A percentile compares a stretch with the other conserved stretches of the same genome.
phyloP scores from a whole-genome alignment of 2,329 filamentous ascomycete genomes.

The Fusarium sp. region DNA sequence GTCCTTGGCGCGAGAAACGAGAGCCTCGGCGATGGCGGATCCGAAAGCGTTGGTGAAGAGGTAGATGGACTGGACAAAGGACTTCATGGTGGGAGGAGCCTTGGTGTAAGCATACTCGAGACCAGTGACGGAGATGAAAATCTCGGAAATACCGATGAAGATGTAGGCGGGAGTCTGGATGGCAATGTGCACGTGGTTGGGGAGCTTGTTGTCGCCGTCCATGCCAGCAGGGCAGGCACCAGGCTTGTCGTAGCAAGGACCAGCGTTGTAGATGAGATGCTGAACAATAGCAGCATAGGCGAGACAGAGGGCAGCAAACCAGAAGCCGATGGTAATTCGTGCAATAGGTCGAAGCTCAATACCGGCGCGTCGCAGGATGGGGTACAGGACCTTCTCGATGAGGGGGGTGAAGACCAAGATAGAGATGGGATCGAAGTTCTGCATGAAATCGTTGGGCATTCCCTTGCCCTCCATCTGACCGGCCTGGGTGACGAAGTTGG shows the following conservation, averaged over 20 bases:
- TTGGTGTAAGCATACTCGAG: slow-evolving; percentile 82
- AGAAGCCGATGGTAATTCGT: slow-evolving; percentile 75
- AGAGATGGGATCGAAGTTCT: slow-evolving; percentile 76
- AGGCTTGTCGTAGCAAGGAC: slow-evolving; percentile 64
- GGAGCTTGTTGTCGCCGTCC: slow-evolving; percentile 51
- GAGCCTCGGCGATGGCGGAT: slow-evolving; percentile 70
- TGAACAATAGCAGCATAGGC: slow-evolving; percentile 71
- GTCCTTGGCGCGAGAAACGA: slow-evolving; percentile 71
- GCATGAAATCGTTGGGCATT: slow-evolving; percentile 77
- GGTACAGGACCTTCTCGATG: slow-evolving; percentile 72
- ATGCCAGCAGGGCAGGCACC: slow-evolving; percentile 54
- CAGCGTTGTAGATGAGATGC: slow-evolving; percentile 68
- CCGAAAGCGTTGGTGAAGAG: slow-evolving; percentile 71
- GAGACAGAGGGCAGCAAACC: slow-evolving; percentile 66
- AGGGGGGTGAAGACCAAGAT: slow-evolving; percentile 76
- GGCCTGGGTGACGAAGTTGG: slow-evolving; percentile 75
- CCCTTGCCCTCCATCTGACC: slow-evolving; percentile 70
- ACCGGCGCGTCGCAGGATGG: slow-evolving; percentile 66
- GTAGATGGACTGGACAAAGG: slow-evolving; percentile 70
- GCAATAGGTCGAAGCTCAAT: slow-evolving; percentile 75
- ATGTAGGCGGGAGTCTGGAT: slow-evolving; percentile 68
- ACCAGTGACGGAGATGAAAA: slow-evolving; percentile 75
- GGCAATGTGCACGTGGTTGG: slow-evolving; percentile 66
- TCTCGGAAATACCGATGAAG: slow-evolving; percentile 70
- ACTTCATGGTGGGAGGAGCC: slow-evolving; percentile 77